Conservation (phyloP, 2,329 filamentous ascomycete genomes). For the Seiridium cupressi region DNA sequence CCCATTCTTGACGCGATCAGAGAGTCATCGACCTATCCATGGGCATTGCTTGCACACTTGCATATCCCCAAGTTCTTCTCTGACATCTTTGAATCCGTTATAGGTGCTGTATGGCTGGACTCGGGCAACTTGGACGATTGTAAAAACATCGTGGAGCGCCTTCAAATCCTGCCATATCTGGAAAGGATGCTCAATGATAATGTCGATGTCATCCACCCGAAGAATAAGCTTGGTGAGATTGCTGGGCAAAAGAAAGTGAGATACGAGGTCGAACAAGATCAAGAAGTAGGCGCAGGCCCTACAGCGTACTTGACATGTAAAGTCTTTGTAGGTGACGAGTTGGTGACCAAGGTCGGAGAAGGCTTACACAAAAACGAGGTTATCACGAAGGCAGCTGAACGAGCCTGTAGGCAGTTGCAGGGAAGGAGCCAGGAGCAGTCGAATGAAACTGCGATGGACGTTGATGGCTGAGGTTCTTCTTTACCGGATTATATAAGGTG, state of each 20-base stretch:
- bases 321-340: conserved; percentile 45
- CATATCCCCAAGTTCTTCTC: conserved; percentile 75
- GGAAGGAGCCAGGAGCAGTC: background rate
- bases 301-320: conserved; percentile 38
- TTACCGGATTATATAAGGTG: too few relatives aligned
- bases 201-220: conserved; percentile 62
- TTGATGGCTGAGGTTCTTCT: background rate
- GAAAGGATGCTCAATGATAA: conserved; percentile 56
- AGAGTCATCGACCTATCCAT: conserved; percentile 63
- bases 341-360: conserved; percentile 42
- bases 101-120: conserved; percentile 86
- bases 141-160: conserved; percentile 53
- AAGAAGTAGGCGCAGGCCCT: conserved; percentile 1
- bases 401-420: conserved; percentile 28
- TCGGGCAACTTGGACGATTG: conserved; percentile 63
- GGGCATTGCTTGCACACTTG: conserved; percentile 67
- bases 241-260: conserved; percentile 46
- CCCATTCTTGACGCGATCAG: conserved; percentile 50
- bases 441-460: background rate
- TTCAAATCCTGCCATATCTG: conserved; percentile 67
- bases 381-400: conserved; percentile 53
- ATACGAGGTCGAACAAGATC: conserved; percentile 43
- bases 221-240: conserved; percentile 64
- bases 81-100: conserved; percentile 75
- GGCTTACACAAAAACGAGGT: conserved; percentile 51